Evolutionary conservation across 2,329 filamentous ascomycete genomes (phyloP).

Genomic region (Ophiostoma ulmi): DNA sequence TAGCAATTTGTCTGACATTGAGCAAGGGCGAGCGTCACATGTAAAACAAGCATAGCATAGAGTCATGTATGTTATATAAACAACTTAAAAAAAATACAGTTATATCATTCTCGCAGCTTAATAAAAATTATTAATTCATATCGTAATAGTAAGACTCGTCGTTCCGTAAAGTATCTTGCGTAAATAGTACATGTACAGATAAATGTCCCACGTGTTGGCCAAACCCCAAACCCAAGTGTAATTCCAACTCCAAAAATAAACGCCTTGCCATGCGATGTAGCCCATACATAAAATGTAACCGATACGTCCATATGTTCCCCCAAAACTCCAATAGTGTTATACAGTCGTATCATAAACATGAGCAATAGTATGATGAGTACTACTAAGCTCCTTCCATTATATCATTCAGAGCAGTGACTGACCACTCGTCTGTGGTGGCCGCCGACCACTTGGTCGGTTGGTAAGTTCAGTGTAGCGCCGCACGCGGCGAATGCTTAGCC

Average conservation of each 20-base stretch:
- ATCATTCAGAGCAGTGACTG: background rate
- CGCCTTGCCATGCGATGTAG: background rate
- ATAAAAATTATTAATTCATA: background rate
- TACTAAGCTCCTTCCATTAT: background rate
- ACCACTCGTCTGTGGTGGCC: slow-evolving; percentile 10
- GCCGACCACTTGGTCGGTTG: slow-evolving; percentile 24
- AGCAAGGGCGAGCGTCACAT: background rate
- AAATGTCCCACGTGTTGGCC: background rate
- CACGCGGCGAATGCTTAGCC: slow-evolving; percentile 43
- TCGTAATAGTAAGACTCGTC: background rate
- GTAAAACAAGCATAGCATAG: background rate
- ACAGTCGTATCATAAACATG: background rate
- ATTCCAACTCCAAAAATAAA: background rate
- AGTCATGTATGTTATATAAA: background rate
- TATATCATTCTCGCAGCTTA: background rate
- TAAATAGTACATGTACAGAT: background rate
- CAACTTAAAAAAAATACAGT: background rate
- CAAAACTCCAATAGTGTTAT: background rate
- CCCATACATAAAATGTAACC: background rate
- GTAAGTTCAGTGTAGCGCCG: slow-evolving; percentile 43
- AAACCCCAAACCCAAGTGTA: background rate
- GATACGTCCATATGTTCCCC: background rate
- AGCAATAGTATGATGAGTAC: slow-evolving; percentile 1
- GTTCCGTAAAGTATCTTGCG: slow-evolving; percentile 1
- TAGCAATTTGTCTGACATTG: background rate